Conservation (phyloP, 495 filamentous ascomycete genomes). For the Neurospora sp. region DNA sequence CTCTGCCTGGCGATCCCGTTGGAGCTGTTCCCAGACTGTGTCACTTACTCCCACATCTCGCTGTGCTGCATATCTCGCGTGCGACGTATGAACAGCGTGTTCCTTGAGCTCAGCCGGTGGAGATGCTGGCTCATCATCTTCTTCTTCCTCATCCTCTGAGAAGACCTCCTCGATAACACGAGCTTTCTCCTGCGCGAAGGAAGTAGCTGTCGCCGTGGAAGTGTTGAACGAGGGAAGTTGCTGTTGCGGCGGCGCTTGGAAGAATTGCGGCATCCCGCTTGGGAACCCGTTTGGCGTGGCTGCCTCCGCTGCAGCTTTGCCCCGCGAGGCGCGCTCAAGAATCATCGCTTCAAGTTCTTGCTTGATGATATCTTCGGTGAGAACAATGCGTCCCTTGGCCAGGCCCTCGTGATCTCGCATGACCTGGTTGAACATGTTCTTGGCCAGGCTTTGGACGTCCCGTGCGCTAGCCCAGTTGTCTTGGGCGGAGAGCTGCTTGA, state of each 20-base stretch:
- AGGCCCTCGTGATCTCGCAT: conserved; percentile 24
- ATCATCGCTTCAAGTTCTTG: conserved; percentile 35
- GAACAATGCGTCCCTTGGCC: conserved; percentile 2
- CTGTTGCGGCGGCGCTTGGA: background rate
- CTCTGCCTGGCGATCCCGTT: conserved; percentile 33
- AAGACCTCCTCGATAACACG: background rate
- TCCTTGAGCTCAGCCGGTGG: conserved; percentile 3
- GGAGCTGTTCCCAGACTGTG: conserved; percentile 50
- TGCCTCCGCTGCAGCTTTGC: background rate
- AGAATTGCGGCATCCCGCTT: background rate
- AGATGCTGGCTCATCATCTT: background rate
- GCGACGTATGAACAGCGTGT: background rate
- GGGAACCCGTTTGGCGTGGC: background rate
- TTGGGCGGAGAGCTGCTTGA: conserved; percentile 34
- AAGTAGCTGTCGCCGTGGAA: background rate
- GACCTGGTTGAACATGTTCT: conserved; percentile 37
- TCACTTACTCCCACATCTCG: conserved; percentile 52
- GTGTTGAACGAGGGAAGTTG: background rate
- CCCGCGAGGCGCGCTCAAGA: conserved; percentile 29
- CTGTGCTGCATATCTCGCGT: background rate
- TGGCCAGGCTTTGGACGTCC: conserved; percentile 50
- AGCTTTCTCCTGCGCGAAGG: background rate
- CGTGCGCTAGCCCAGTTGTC: conserved; percentile 60
- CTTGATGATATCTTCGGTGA: conserved; percentile 27
- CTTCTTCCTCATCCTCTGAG: background rate